Percentiles rank a stretch among this genome's conserved stretches.
Evolutionary conservation across 768 basidiomycete genomes (phyloP).

Genomic region (Mycena alexandri): DNA sequence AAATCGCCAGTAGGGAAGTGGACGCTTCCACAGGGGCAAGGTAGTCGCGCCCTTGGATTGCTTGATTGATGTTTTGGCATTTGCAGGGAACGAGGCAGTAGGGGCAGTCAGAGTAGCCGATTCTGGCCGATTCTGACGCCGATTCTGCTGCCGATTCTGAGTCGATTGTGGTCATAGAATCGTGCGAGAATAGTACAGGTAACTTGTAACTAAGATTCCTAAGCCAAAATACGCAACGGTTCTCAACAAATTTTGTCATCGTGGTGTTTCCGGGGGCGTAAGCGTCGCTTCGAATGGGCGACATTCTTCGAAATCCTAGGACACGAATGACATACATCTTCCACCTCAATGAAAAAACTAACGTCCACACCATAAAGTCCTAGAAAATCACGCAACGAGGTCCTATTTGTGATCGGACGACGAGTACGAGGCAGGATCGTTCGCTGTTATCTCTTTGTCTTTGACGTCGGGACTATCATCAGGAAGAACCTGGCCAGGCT

Average conservation of each 20-base stretch:
- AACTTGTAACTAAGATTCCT: too few relatives aligned
- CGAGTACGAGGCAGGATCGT: conserved; percentile 9
- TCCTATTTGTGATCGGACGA: conserved; percentile 1
- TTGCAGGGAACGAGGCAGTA: too few relatives aligned
- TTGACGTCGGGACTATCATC: conserved; percentile 5
- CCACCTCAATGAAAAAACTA: not conserved
- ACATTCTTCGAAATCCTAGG: not conserved
- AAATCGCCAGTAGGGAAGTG: too few relatives aligned
- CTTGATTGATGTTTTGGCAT: too few relatives aligned
- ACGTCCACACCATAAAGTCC: not conserved
- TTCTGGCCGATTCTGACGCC: too few relatives aligned
- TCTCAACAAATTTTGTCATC: conserved; percentile 7
- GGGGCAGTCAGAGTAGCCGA: too few relatives aligned
- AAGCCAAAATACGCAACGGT: too few relatives aligned
- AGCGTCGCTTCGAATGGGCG: conserved; percentile 2
- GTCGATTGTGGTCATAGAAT: too few relatives aligned
- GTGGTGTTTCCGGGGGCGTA: not conserved
- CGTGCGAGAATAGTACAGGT: too few relatives aligned
- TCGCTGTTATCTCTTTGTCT: conserved; percentile 15
- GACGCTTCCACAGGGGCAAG: too few relatives aligned
- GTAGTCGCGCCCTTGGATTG: too few relatives aligned
- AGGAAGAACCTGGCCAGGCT: conserved; percentile 13
- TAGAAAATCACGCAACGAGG: conserved; percentile 5
- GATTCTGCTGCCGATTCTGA: too few relatives aligned
- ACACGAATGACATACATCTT: conserved; percentile 4